These are phyloP conservation scores for Lagenidium giganteum DNA, from an alignment of 352 stramenopile species.

Conservation along the genomic window DNA sequence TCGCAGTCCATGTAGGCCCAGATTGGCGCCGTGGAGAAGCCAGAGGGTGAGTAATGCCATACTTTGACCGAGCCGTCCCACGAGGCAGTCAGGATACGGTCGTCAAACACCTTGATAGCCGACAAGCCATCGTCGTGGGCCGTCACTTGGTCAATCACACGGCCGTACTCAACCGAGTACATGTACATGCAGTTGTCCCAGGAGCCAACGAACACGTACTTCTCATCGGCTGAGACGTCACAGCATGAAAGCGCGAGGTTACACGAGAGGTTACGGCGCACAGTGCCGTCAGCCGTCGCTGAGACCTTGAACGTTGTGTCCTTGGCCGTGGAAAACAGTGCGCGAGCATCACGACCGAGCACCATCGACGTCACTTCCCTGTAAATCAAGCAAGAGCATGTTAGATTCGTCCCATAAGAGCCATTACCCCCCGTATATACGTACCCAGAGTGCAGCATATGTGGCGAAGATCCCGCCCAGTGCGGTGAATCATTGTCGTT, in stretches of 20 bases:
- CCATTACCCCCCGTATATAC: slow-evolving; percentile 3
- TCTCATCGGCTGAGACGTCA: slow-evolving; percentile 75
- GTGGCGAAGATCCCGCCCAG: slow-evolving; percentile 59
- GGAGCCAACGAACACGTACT: slow-evolving; percentile 78
- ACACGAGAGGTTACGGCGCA: slow-evolving; percentile 67
- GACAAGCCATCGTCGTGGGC: slow-evolving; percentile 78
- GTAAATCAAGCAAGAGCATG: slow-evolving; percentile 1
- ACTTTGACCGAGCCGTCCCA: slow-evolving; percentile 78
- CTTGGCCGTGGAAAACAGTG: slow-evolving; percentile 67
- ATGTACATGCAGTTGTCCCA: slow-evolving; percentile 86
- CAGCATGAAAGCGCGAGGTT: slow-evolving; percentile 75
- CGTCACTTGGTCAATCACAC: slow-evolving; percentile 74
- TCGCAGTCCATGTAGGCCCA: slow-evolving; percentile 76
- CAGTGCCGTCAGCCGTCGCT: slow-evolving; percentile 52
- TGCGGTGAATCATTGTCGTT: slow-evolving; percentile 36
- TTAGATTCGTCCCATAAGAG: background rate
- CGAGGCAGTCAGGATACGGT: slow-evolving; percentile 66
- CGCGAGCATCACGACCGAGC: slow-evolving; percentile 47
- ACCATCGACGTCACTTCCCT: slow-evolving; percentile 73
- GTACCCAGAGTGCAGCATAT: slow-evolving; percentile 69
- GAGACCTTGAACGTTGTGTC: slow-evolving; percentile 79
- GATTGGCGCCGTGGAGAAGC: slow-evolving; percentile 55
- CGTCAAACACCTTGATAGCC: slow-evolving; percentile 70
- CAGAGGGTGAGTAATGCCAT: slow-evolving; percentile 70
- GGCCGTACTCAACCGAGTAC: slow-evolving; percentile 81